Evolutionary conservation across 805 yeast genomes (phyloP), one percentile per base, ranked within the genome.

Genomic region (Cephaloascus albidus): DNA sequence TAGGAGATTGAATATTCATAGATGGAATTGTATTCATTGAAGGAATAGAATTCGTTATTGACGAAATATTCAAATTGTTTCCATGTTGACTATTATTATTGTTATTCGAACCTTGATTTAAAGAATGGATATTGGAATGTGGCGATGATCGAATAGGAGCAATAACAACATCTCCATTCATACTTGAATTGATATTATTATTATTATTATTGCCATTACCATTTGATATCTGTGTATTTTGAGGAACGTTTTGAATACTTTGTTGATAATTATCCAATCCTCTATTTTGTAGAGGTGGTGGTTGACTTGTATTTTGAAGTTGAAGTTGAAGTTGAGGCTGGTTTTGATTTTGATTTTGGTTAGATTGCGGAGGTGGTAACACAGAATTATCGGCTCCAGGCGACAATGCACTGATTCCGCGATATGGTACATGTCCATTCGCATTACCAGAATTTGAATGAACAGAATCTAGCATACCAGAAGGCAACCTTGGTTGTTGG

Each of bases 401-500:
- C 47, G 55, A 12, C 37, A 41, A 14, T 48, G 49, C 3, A 43
- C 47, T 36, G 27, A 42, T 2, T 34, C 43, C 18, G 32, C 39
- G 31, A 37, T 48, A 30, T 41, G 47, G 12, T 35, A 40, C 18
- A 33, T 31, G 17, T 36, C 40, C 40, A 19, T 32, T 27, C n/a
- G 40, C 46, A 6, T 42, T 42, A 1, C 47, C 60, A 4, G 48
- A 57, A 40, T 58, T 61, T 10, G 62, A 57, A 40, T 63, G 57
- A 47, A 65, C 71, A 54, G 81, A 78, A n/a, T n/a, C n/a, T n/a
- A 79, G 74, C 70, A 80, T 76, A 4, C 78, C 77, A 43, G 71
- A 78, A 27, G 82, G 81, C 54, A 76, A 58, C 54, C 75, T 63
- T 45, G 80, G 75, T 59, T 81, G 81, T 57, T 78, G 75, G 47